phyloP scores from a whole-genome alignment of 306 rosid genomes.

The Lathyrus aphaca region DNA sequence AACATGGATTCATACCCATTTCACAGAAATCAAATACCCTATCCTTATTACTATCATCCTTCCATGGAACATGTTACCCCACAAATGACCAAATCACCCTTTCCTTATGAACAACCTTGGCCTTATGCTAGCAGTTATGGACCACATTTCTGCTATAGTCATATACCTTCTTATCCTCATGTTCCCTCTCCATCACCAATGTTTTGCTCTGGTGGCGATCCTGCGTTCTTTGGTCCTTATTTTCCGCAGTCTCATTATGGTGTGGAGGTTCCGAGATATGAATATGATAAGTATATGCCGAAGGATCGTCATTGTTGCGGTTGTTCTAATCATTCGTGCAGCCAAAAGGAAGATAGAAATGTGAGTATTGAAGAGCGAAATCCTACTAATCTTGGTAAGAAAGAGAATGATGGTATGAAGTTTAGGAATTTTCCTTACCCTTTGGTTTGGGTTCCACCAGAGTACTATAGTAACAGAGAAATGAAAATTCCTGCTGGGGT shows the following conservation, averaged over 20 bases:
- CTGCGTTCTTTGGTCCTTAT: conserved; percentile 43
- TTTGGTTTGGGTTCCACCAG: conserved; percentile 58
- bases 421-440: conserved; percentile 50
- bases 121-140: conserved; percentile 45
- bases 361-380: conserved; percentile 64
- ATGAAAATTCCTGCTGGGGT: conserved; percentile 24
- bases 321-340: conserved; percentile 49
- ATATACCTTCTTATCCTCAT: conserved; percentile 46
- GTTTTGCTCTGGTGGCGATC: conserved; percentile 44
- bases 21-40: conserved; percentile 48
- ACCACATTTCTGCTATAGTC: conserved; percentile 44
- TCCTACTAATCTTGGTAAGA: conserved; percentile 44
- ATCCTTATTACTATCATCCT: conserved; percentile 39
- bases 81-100: conserved; percentile 47
- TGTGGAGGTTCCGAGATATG: conserved; percentile 62
- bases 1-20: conserved; percentile 61
- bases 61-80: conserved; percentile 41
- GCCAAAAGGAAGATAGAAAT: conserved; percentile 41
- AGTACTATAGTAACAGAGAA: conserved; percentile 39
- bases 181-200: conserved; percentile 45
- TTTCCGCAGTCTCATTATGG: conserved; percentile 49
- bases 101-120: conserved; percentile 53
- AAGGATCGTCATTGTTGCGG: conserved; percentile 58
- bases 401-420: conserved; percentile 42
- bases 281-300: conserved; percentile 57